Conservation (phyloP, 2,329 filamentous ascomycete species). For the Coniochaeta sp. region DNA sequence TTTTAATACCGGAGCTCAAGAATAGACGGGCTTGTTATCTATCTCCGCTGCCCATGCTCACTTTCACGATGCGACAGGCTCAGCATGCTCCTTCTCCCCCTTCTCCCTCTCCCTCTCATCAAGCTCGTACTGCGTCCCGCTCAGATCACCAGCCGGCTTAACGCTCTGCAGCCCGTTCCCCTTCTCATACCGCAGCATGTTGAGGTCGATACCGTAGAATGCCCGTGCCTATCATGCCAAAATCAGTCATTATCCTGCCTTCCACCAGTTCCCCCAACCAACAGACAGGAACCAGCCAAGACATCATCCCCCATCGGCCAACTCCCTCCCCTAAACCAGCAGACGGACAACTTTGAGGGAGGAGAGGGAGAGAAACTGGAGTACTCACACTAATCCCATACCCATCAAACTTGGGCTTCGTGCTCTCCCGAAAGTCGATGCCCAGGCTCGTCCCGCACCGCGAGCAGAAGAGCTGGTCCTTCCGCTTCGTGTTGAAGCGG, state of each 20-base stretch:
- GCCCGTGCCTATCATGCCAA: slow-evolving; percentile 28
- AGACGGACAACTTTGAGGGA: too few relatives aligned
- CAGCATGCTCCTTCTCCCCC: background rate
- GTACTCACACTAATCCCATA: slow-evolving; percentile 39
- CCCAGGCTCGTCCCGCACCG: slow-evolving; percentile 39
- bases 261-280: too few relatives aligned
- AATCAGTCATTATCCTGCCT: too few relatives aligned
- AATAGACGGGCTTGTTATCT: too few relatives aligned
- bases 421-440: slow-evolving; percentile 33
- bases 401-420: slow-evolving; percentile 15
- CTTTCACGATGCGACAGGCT: too few relatives aligned
- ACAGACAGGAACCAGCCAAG: too few relatives aligned
- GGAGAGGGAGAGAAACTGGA: too few relatives aligned
- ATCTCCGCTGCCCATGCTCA: too few relatives aligned
- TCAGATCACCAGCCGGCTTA: slow-evolving; percentile 27
- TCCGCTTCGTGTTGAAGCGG: slow-evolving; percentile 39
- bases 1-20: too few relatives aligned
- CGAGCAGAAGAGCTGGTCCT: slow-evolving; percentile 42
- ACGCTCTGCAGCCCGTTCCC: slow-evolving; percentile 28
- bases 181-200: slow-evolving; percentile 26
- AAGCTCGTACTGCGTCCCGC: slow-evolving; percentile 22
- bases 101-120: slow-evolving; percentile 10
- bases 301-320: too few relatives aligned
- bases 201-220: slow-evolving; percentile 33
- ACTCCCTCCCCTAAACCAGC: too few relatives aligned